Evolutionary conservation across 2,329 filamentous ascomycete species (phyloP), one percentile per base, ranked within the genome.

Genomic region (Tolypocladium tundrense): DNA sequence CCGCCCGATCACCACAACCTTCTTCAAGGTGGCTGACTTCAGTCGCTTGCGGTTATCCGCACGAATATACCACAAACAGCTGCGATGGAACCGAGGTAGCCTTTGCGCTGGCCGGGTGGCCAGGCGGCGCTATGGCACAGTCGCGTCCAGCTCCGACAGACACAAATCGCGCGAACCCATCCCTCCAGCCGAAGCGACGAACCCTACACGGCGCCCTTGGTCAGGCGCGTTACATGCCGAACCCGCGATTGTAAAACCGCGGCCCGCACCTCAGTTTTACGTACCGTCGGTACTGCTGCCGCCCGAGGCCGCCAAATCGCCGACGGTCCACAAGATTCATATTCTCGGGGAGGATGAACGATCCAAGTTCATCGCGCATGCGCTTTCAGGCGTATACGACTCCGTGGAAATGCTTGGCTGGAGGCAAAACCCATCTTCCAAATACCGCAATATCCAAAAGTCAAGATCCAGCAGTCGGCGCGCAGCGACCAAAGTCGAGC

Each of bases 41-140:
- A 72, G 72, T 64, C 70, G 73, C 64, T 69, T 71, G 70, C 75
- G 77, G 72, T 69, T 73, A 65, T 69, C 71, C 68, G 73, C 75
- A 69, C 72, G 72, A 68, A 74, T 75, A 75, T 66, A 70, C 57
- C 66, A 66, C 60, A 70, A 58, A 66, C 61, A 62, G 51, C 60
- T 67, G 58, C 58, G 55, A 79, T 80, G 78, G 64, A 66, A 63
- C 51, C 70, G 57, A 72, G 68, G 72, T 79, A 75, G 70, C 68
- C 57, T 62, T 43, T 61, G 57, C 21, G 67, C 63, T 61, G 69
- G 70, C 72, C 71, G 72, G 68, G 71, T 67, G 68, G 73, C 73
- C 69, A 68, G 65, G 60, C 66, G 69, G 62, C 62, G 62, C 60
- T 69, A 70, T 61, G 65, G 68, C 61, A 69, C 65, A 9, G 69